These are phyloP conservation scores for Penicillium coffeae DNA, from an alignment of 495 filamentous ascomycete species.

Conservation along the genomic window DNA sequence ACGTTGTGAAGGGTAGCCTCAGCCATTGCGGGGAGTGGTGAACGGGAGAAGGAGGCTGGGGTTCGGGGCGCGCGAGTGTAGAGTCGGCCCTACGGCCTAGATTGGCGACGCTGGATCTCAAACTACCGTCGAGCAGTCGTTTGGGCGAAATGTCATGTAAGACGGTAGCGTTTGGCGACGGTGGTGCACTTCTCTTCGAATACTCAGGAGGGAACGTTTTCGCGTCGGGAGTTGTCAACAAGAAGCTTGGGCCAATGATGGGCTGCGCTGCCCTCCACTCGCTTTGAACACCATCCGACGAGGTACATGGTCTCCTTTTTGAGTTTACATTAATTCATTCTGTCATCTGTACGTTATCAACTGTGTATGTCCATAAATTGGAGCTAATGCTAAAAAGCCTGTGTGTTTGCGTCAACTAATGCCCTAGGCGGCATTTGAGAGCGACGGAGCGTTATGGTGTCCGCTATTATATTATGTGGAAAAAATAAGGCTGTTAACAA, in stretches of 20 bases:
- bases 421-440: too few species aligned
- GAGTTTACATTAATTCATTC: neutral
- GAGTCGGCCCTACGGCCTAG: conserved; percentile 38
- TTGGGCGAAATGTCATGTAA: conserved; percentile 6
- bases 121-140: conserved; percentile 2
- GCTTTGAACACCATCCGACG: neutral
- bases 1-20: conserved; percentile 88
- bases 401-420: too few species aligned
- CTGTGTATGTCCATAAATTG: neutral
- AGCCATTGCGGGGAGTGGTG: conserved; percentile 54
- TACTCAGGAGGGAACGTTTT: conserved; percentile 22
- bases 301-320: too few species aligned
- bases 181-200: conserved; percentile 8
- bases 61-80: conserved; percentile 23
- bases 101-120: conserved; percentile 11
- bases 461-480: too few species aligned
- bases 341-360: too few species aligned
- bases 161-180: conserved; percentile 10
- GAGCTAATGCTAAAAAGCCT: too few species aligned
- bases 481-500: too few species aligned
- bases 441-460: too few species aligned
- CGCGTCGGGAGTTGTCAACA: conserved; percentile 36
- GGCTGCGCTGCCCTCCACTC: conserved; percentile 4
- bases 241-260: conserved; percentile 44
- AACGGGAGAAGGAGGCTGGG: conserved; percentile 12